phyloP scores from a whole-genome alignment of 148 eudicot species.

The Bassia scoparia region DNA sequence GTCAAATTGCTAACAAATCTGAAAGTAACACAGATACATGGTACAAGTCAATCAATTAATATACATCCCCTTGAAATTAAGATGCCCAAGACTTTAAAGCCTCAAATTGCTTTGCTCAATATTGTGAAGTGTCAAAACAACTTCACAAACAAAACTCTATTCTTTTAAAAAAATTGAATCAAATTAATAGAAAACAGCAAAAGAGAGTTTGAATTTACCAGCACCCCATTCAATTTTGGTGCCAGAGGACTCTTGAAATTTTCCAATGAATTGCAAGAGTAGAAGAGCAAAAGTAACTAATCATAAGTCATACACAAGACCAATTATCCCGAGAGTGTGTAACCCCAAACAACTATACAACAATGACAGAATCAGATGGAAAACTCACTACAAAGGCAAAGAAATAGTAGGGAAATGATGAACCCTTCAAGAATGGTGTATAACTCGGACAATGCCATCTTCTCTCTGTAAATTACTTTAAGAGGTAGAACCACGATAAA shows the following conservation, averaged over 20 bases:
- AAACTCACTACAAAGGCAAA: slow-evolving; percentile 64
- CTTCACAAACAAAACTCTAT: neutral
- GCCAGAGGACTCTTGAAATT: slow-evolving; percentile 73
- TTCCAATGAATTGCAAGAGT: slow-evolving; percentile 68
- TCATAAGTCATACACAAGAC: neutral
- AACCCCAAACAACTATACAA: neutral
- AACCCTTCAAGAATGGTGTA: slow-evolving; percentile 89
- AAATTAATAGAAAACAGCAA: neutral
- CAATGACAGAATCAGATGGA: neutral
- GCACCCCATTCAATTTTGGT: slow-evolving; percentile 85
- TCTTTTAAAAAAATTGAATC: neutral
- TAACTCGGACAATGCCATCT: slow-evolving; percentile 75
- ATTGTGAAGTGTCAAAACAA: neutral
- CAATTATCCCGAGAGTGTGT: neutral
- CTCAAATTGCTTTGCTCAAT: neutral
- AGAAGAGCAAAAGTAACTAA: neutral
- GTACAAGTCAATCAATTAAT: no score
- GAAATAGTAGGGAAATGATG: slow-evolving; percentile 66
- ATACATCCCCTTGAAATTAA: no score
- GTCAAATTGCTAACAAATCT: no score
- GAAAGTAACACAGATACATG: no score
- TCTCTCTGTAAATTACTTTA: slow-evolving; percentile 74
- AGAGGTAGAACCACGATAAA: slow-evolving; percentile 65
- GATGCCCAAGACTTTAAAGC: no score
- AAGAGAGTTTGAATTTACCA: slow-evolving; percentile 41